These are phyloP conservation scores for Citrus reticulata DNA, from an alignment of 345 rosid species.

Conservation along the genomic window DNA sequence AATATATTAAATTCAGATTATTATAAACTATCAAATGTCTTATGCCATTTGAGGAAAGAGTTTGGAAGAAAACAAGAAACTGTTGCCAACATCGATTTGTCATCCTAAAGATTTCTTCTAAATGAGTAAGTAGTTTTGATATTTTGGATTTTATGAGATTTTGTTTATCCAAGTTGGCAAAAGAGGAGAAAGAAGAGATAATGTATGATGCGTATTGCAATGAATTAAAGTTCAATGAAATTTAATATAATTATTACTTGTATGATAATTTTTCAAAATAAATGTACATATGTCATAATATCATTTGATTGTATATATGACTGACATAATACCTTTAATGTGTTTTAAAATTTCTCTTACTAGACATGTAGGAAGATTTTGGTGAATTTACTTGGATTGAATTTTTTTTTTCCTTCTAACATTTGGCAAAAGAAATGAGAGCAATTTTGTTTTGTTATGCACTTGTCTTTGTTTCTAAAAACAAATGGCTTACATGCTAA, in stretches of 20 bases:
- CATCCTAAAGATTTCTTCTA: background rate
- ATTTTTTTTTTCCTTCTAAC: background rate
- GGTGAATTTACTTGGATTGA: background rate
- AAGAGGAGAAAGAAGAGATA: background rate
- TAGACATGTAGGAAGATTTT: background rate
- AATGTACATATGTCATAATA: no score
- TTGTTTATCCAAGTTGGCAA: no score
- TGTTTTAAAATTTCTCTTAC: no score
- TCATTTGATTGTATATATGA: no score
- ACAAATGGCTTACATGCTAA: constrained; percentile 7
- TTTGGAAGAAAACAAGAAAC: background rate
- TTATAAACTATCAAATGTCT: no score
- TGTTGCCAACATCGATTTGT: background rate
- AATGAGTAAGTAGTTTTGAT: background rate
- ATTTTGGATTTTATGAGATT: background rate
- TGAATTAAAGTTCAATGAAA: no score
- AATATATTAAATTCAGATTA: no score
- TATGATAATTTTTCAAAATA: no score
- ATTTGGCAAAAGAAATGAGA: background rate
- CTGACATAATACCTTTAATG: no score
- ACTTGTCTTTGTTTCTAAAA: constrained; percentile 1
- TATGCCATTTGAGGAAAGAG: background rate
- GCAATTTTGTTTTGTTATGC: background rate
- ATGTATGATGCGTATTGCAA: background rate
- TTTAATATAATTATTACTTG: no score